A percentile compares a stretch with the other conserved stretches of the same genome.
Evolutionary conservation across 2,329 filamentous ascomycete species (phyloP).

Genomic region (Colletotrichum sp.): DNA sequence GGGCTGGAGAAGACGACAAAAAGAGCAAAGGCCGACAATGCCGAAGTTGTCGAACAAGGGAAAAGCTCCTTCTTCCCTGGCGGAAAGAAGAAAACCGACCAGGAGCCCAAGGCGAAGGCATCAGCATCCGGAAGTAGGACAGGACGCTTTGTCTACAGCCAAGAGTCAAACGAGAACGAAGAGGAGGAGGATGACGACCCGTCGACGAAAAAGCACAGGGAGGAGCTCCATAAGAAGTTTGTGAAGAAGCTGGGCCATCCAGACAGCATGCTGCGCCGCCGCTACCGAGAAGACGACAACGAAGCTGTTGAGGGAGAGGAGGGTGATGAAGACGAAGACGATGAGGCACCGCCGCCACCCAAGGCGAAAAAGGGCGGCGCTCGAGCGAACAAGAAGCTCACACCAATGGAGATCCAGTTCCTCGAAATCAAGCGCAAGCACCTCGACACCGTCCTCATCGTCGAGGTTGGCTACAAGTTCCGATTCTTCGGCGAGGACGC

Average conservation of each 20-base stretch:
- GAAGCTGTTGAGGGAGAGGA: constrained; percentile 60
- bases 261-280: constrained; percentile 76
- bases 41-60: constrained; percentile 38
- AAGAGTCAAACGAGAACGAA: constrained; percentile 42
- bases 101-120: constrained; percentile 22
- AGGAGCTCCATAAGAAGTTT: constrained; percentile 81
- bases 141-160: constrained; percentile 55
- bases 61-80: constrained; percentile 38
- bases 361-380: constrained; percentile 69
- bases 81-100: constrained; percentile 24
- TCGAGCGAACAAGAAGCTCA: constrained; percentile 71
- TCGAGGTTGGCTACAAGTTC: constrained; percentile 98
- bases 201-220: constrained; percentile 61
- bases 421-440: constrained; percentile 93
- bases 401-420: constrained; percentile 92
- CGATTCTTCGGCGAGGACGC: constrained; percentile 97
- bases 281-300: constrained; percentile 58
- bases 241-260: constrained; percentile 88
- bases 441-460: constrained; percentile 85
- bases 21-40: constrained; percentile 38
- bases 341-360: constrained; percentile 52
- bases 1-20: constrained; percentile 45
- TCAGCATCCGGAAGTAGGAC: constrained; percentile 45
- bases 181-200: constrained; percentile 54
- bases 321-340: constrained; percentile 61